phyloP scores from a whole-genome alignment of 768 basidiomycete genomes.

The Saitozyma podzolica region DNA sequence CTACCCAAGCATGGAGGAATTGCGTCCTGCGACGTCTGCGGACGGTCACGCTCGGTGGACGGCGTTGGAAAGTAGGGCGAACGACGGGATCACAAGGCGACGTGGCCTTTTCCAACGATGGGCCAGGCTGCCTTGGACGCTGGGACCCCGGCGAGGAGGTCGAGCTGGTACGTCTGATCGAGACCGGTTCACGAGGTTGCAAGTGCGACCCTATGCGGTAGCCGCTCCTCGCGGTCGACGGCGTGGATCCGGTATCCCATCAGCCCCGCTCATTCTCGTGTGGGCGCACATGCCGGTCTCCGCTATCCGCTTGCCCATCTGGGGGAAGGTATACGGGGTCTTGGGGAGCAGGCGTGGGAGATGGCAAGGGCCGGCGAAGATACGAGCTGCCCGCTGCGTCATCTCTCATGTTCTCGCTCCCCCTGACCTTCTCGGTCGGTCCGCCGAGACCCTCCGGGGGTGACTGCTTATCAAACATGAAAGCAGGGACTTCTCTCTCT shows the following conservation, averaged over 20 bases:
- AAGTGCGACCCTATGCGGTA: not conserved
- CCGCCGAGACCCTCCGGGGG: no score
- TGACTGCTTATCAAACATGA: no score
- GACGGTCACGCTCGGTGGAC: slow-evolving; percentile 1
- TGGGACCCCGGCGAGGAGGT: not conserved
- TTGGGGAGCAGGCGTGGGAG: not conserved
- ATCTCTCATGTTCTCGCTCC: no score
- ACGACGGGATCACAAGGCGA: slow-evolving; percentile 1
- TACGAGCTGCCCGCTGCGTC: slow-evolving; percentile 23
- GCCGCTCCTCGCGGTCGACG: not conserved
- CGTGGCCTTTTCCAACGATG: not conserved
- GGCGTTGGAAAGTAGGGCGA: not conserved
- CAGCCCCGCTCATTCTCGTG: not conserved
- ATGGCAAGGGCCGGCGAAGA: slow-evolving; percentile 28
- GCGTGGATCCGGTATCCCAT: no score
- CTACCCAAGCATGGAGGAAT: slow-evolving; percentile 30
- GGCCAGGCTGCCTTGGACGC: not conserved
- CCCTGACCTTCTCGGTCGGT: no score
- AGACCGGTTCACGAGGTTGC: not conserved
- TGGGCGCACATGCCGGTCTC: not conserved
- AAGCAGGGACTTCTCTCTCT: no score
- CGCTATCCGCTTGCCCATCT: not conserved
- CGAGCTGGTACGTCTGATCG: not conserved
- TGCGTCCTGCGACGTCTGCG: slow-evolving; percentile 7
- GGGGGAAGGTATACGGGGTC: not conserved